These are phyloP conservation scores for Malassezia japonica DNA, from an alignment of 1,284 basidiomycete genomes.

Conservation along the genomic window DNA sequence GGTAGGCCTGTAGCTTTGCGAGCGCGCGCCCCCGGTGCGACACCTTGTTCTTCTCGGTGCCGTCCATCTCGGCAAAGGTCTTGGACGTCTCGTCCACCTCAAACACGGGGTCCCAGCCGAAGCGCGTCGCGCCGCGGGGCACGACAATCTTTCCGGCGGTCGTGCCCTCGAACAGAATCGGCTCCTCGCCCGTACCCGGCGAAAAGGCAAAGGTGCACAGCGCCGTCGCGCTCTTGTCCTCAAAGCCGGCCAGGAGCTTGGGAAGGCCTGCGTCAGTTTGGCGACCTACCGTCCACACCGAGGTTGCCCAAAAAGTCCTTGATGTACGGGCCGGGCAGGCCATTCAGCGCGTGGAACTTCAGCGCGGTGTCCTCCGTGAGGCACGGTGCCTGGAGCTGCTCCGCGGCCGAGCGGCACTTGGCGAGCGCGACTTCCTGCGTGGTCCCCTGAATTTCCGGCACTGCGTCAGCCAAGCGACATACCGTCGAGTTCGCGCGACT, in stretches of 20 bases:
- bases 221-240: constrained; percentile 69
- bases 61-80: constrained; percentile 84
- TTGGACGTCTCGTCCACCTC: constrained; percentile 61
- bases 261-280: constrained; percentile 59
- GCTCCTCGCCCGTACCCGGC: constrained; percentile 37
- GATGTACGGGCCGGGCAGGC: constrained; percentile 92
- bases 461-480: constrained; percentile 50
- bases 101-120: constrained; percentile 90
- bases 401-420: constrained; percentile 74
- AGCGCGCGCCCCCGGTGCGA: constrained; percentile 17
- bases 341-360: constrained; percentile 75
- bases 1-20: constrained; percentile 6
- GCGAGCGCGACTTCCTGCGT: constrained; percentile 80
- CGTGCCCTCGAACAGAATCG: constrained; percentile 71
- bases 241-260: constrained; percentile 72
- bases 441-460: constrained; percentile 86
- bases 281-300: constrained; percentile 18
- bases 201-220: constrained; percentile 92
- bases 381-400: constrained; percentile 59
- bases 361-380: constrained; percentile 96
- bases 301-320: constrained; percentile 56
- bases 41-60: constrained; percentile 65
- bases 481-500: constrained; percentile 18
- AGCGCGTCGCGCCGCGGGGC: constrained; percentile 63
- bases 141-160: constrained; percentile 81